Base-by-base conservation (phyloP, 2,329 filamentous ascomycete species). In the Fusarium sp. region DNA sequence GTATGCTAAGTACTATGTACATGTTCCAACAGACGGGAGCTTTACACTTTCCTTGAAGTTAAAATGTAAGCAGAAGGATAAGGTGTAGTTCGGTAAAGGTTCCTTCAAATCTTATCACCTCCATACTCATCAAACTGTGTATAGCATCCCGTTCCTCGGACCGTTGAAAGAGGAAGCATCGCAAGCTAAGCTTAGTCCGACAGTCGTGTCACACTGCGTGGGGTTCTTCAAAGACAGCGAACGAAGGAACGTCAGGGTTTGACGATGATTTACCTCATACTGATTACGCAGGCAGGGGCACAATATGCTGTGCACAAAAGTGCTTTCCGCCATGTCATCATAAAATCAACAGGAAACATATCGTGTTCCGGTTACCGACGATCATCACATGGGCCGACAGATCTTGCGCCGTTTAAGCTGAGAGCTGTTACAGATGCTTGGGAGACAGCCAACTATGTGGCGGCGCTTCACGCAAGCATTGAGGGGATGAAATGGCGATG, bases 281-380 rank as follows among this genome's bases (percentile, higher is more conserved):
- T 74, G 57, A 74, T 74, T 74, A 38, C 56, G 40, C 71, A 66
- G 64, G 67, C 68, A 72, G 68, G 71, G 69, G 54, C 44, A 28
- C 49, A 46, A 53, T 21, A 63, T 42, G 54, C 49, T 47, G 54
- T 64, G 25, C 58, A 52, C 67, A 74, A 52, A 50, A 65, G 32
- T 46, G 37, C 59, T 47, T 60, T 53, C 67, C 38, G 43, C 62
- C 46, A 60, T 53, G 46, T 57, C 47, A 73, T 60, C 43, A 71
- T 40, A 60, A 54, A 57, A 60, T 63, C 52, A 70, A 73, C 23
- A 66, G 59, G 71, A 73, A 71, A 73, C 71, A 73, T 56, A 59
- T 56, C 57, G 49, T 46, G 61, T 74, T 68, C 61, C 67, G 71
- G 47, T 60, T 72, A 44, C 57, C 49, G 71, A 59, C 50, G 68